A percentile compares a stretch with the other conserved stretches of the same genome.
phyloP scores from a whole-genome alignment of 2,329 filamentous ascomycete species.

The Exutisphaerella laricina region DNA sequence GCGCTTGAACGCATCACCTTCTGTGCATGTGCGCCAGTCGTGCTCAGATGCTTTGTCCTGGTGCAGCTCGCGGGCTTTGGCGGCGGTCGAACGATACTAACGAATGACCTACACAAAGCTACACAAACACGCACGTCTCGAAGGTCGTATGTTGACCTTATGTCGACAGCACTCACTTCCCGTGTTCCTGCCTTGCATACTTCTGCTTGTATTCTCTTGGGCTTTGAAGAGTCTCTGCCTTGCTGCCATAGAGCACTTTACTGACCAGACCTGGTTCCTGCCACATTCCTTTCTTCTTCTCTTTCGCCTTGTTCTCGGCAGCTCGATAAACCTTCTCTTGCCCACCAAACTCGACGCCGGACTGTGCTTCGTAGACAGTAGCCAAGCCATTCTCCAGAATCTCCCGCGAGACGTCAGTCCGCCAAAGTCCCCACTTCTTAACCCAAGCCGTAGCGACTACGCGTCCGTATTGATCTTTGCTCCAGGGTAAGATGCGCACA shows the following conservation, averaged over 20 bases:
- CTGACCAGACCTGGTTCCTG: conserved; percentile 35
- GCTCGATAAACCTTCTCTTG: conserved; percentile 57
- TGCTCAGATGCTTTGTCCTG: too few relatives aligned
- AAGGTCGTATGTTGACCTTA: too few relatives aligned
- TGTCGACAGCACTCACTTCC: too few relatives aligned
- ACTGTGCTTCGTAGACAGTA: conserved; percentile 90
- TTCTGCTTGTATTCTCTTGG: conserved; percentile 79
- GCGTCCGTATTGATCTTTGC: conserved; percentile 85
- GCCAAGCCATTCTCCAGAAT: conserved; percentile 83
- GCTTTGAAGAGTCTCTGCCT: conserved; percentile 62
- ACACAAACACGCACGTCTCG: too few relatives aligned
- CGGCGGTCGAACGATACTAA: too few relatives aligned
- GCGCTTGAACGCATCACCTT: too few relatives aligned
- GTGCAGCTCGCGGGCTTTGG: too few relatives aligned
- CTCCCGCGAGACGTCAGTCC: conserved; percentile 76
- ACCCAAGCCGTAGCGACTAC: conserved; percentile 75
- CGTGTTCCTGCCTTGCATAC: conserved; percentile 40
- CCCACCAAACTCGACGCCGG: conserved; percentile 79
- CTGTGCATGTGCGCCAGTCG: too few relatives aligned
- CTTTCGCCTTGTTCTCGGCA: conserved; percentile 49
- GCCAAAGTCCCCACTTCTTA: conserved; percentile 45
- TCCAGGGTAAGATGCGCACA: conserved; percentile 77
- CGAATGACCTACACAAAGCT: too few relatives aligned
- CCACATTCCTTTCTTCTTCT: conserved; percentile 59
- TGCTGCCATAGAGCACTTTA: conserved; percentile 42